Evolutionary conservation across 106 monocot genomes (phyloP).

Genomic region (Dioscorea alata): DNA sequence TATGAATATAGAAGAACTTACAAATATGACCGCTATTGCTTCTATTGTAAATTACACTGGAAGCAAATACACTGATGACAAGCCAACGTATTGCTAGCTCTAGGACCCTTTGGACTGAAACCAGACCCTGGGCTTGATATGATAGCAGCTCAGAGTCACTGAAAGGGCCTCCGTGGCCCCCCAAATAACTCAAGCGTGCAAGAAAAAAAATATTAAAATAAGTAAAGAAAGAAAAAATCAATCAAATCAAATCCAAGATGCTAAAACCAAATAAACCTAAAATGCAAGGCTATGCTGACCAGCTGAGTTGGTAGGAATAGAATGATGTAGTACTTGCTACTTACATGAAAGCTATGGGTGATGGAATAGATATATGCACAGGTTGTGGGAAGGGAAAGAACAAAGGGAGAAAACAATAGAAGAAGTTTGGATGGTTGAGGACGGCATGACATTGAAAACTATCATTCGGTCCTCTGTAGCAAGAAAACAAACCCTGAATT

Average conservation of each 20-base stretch:
- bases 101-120: no score
- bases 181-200: slow-evolving; percentile 4
- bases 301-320: slow-evolving; percentile 11
- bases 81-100: no score
- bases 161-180: background rate
- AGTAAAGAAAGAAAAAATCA: slow-evolving; percentile 5
- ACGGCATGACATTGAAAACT: background rate
- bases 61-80: no score
- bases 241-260: background rate
- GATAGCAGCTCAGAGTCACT: slow-evolving; percentile 1
- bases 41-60: no score
- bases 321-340: slow-evolving; percentile 1
- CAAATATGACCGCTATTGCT: no score
- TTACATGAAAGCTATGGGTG: slow-evolving; percentile 5
- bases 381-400: background rate
- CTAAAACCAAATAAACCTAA: slow-evolving; percentile 2
- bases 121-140: slow-evolving; percentile 1
- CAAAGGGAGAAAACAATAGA: background rate
- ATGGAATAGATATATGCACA: slow-evolving; percentile 8
- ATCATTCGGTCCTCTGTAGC: slow-evolving; percentile 14
- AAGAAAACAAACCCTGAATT: slow-evolving; percentile 30
- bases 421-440: background rate
- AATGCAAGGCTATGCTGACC: background rate
- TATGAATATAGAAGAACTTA: no score
- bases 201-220: background rate